phyloP scores from a whole-genome alignment of 306 rosid genomes.

The Fragaria iinumae region DNA sequence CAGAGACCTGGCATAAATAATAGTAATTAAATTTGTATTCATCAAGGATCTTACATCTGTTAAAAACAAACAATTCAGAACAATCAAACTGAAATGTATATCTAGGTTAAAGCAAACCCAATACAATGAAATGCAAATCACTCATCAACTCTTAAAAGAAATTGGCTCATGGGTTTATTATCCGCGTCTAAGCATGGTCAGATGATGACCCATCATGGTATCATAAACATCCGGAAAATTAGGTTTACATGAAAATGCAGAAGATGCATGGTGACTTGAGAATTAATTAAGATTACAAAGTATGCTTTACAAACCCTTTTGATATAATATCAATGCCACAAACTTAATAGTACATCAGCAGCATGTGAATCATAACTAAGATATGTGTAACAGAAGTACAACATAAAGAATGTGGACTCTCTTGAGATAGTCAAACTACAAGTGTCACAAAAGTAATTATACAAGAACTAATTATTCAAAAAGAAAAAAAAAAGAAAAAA shows the following conservation, averaged over 20 bases:
- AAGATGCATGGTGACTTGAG: not conserved
- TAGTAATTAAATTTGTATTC: not conserved
- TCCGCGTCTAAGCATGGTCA: not conserved
- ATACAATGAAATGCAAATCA: not conserved
- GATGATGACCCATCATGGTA: not conserved
- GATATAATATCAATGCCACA: not conserved
- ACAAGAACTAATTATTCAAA: not conserved
- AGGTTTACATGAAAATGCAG: not conserved
- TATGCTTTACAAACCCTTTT: not conserved
- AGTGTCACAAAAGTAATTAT: not conserved
- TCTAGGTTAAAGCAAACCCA: not conserved
- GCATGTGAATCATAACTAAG: not conserved
- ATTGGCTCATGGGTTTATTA: not conserved
- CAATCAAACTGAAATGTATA: not conserved
- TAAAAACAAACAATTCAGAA: not conserved
- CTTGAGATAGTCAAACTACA: not conserved
- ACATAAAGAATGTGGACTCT: not conserved
- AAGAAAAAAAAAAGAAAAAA: too few relatives aligned
- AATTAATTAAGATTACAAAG: not conserved
- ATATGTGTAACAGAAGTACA: not conserved
- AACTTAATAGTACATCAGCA: conserved; percentile 1
- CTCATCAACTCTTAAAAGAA: not conserved
- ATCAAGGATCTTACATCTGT: not conserved
- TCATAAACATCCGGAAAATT: not conserved
- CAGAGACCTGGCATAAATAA: conserved; percentile 39